Evolutionary conservation across 1,284 basidiomycete genomes (phyloP), one percentile per base, ranked within the genome.

Genomic region (Ustilago vetiveriae): DNA sequence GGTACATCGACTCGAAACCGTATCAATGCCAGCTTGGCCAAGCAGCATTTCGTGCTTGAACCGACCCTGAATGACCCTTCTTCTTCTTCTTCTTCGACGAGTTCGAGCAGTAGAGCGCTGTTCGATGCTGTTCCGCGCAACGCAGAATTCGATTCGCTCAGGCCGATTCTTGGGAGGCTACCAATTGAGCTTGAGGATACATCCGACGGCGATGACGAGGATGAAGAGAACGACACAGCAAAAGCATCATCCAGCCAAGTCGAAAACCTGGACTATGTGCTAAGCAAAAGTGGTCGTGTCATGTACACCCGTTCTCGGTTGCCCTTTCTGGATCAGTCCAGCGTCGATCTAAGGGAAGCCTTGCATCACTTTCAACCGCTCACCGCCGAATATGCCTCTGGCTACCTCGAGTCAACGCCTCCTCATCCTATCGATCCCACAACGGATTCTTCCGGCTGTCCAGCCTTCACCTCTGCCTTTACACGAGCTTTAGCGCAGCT

Each of bases 51-150:
- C 40, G 21, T 48, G 9, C 46, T 72, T 30, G 33, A 64, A 21
- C 53, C 70, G 9, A 21, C 17, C 9, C 36, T 8, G 19, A 37
- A 19, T n/a, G 36, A 19, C 7, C 19, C 36, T 7, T 26, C 64
- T 6, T 21, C 62, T 6, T 46, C 51, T 23, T 33, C 46, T 14
- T 17, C 5, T 24, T 21, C 22, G n/a, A 21, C 14, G 19, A 32
- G 29, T 21, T 5, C 19, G 10, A 46, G 10, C 33, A 35, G 37
- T 35, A 48, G 43, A 27, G 26, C 51, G 1, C 38, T 62, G 6
- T 76, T 76, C 30, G 74, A 69, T n/a, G 59, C 62, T 4, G 65
- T 74, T 0, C 69, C 72, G 0, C 54, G 74, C 24, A 74, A 74
- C 40, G 46, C 59, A 5, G 42, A 51, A 11, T 74, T 69, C 32